Evolutionary conservation across 148 eudicot genomes (phyloP).

Genomic region (Fagopyrum esculentum): DNA sequence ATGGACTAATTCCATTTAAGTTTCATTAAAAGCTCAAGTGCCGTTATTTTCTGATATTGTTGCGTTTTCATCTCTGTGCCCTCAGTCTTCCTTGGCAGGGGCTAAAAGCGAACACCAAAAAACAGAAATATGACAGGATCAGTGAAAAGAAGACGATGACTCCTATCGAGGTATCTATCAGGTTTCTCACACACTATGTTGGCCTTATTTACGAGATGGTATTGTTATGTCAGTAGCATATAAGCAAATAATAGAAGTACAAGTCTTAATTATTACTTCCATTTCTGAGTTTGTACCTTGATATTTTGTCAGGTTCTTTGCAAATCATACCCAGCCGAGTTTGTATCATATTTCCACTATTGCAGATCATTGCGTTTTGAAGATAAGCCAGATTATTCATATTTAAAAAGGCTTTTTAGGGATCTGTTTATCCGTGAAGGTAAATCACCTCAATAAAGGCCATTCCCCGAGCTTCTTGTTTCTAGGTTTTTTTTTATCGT

Average conservation of each 20-base stretch:
- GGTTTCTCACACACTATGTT: constrained; percentile 4
- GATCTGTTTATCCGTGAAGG: constrained; percentile 56
- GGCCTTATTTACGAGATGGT: neutral
- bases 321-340: constrained; percentile 50
- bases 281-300: neutral
- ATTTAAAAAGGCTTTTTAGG: constrained; percentile 49
- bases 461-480: neutral
- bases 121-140: constrained; percentile 96
- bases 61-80: constrained; percentile 16
- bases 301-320: constrained; percentile 29
- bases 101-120: constrained; percentile 83
- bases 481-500: neutral
- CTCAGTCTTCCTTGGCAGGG: constrained; percentile 99
- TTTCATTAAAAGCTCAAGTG: neutral
- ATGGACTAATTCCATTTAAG: constrained; percentile 5
- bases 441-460: constrained; percentile 10
- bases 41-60: constrained; percentile 12
- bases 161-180: constrained; percentile 67
- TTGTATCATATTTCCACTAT: constrained; percentile 46
- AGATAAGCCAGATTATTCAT: constrained; percentile 55
- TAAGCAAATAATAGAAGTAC: neutral
- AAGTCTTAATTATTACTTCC: neutral
- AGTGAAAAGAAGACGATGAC: constrained; percentile 97
- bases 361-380: constrained; percentile 53
- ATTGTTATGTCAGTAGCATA: neutral